phyloP scores from a whole-genome alignment of 495 filamentous ascomycete species.

The Penicillium maclennaniae region DNA sequence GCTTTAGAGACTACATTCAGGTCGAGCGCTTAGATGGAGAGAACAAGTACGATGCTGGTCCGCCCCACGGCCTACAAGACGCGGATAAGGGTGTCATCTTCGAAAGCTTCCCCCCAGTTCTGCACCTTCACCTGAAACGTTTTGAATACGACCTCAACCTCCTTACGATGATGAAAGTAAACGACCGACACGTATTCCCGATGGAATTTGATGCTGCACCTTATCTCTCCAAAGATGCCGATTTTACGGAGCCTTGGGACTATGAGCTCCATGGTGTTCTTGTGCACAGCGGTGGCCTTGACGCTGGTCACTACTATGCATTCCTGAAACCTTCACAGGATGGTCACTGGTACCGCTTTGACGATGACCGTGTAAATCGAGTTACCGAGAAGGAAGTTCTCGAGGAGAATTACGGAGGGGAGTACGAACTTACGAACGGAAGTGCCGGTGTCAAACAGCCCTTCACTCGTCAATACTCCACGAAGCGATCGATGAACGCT shows the following conservation, averaged over 20 bases:
- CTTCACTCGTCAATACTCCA: slow-evolving; percentile 61
- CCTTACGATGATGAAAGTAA: slow-evolving; percentile 98
- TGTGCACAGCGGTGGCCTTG: slow-evolving; percentile 93
- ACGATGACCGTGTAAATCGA: slow-evolving; percentile 93
- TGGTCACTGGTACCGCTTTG: slow-evolving; percentile 93
- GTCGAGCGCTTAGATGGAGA: slow-evolving; percentile 97
- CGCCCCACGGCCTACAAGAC: slow-evolving; percentile 88
- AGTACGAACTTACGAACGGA: slow-evolving; percentile 65
- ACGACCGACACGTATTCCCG: slow-evolving; percentile 96
- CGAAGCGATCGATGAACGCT: slow-evolving; percentile 72
- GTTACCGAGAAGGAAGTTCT: slow-evolving; percentile 88
- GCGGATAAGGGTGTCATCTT: slow-evolving; percentile 98
- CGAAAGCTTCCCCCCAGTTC: slow-evolving; percentile 87
- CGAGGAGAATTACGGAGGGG: slow-evolving; percentile 95
- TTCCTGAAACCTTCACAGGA: slow-evolving; percentile 92
- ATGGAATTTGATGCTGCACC: slow-evolving; percentile 86
- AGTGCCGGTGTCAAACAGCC: slow-evolving; percentile 56
- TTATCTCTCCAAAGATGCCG: slow-evolving; percentile 83
- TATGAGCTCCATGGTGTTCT: slow-evolving; percentile 94
- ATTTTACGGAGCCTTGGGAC: slow-evolving; percentile 80
- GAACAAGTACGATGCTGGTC: slow-evolving; percentile 92
- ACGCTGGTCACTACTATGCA: slow-evolving; percentile 98
- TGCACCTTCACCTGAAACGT: slow-evolving; percentile 94
- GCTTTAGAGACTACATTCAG: slow-evolving; percentile 92
- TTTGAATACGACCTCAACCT: slow-evolving; percentile 97